phyloP scores from a whole-genome alignment of 2,329 filamentous ascomycete species.

The Fusarium gaditjirri region DNA sequence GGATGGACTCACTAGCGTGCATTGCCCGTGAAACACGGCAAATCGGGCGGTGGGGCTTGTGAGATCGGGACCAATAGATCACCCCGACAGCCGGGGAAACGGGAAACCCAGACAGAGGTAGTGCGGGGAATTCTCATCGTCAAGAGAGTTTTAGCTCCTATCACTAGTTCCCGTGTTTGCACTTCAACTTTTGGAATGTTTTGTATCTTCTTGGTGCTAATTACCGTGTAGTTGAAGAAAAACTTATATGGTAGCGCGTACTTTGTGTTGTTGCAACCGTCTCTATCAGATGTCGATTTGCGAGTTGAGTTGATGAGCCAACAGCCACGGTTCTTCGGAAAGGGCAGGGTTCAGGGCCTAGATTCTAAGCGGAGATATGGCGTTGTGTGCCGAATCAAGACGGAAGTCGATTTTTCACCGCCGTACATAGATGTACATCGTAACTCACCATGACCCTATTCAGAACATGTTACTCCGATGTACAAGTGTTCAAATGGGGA shows the following conservation, averaged over 20 bases:
- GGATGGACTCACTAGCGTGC: too few relatives aligned
- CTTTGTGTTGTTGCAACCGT: background rate
- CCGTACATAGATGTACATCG: background rate
- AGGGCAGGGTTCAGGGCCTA: fast-evolving
- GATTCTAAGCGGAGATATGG: background rate
- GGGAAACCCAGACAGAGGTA: fast-evolving
- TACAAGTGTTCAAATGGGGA: background rate
- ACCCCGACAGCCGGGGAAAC: too few relatives aligned
- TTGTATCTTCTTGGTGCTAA: too few relatives aligned
- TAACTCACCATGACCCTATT: background rate
- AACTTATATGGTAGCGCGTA: too few relatives aligned
- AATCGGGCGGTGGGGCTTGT: background rate
- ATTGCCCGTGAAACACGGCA: background rate
- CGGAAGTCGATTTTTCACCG: fast-evolving
- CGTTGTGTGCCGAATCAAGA: fast-evolving
- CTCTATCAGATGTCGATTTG: background rate
- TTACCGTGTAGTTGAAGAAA: too few relatives aligned
- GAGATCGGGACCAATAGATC: too few relatives aligned
- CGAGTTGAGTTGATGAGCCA: fast-evolving
- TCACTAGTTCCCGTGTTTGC: too few relatives aligned
- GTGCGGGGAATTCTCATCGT: fast-evolving
- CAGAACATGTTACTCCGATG: background rate
- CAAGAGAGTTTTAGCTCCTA: fast-evolving
- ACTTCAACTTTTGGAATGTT: too few relatives aligned
- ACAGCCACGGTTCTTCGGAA: too few relatives aligned